phyloP scores from a whole-genome alignment of 345 rosid species.

The Sonneratia caseolaris region DNA sequence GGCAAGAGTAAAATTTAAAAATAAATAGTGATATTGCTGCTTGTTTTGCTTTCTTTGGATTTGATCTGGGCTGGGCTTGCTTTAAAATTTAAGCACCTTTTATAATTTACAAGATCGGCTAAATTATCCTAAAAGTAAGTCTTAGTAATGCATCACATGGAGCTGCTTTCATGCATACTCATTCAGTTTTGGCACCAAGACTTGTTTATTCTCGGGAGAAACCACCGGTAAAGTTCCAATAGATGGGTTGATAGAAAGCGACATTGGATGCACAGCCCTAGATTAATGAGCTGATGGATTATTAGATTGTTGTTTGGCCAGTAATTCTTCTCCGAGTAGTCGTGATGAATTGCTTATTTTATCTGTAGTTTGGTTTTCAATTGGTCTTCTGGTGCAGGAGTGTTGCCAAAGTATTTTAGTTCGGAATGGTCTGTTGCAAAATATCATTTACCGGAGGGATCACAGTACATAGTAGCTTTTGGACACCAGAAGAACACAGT shows the following conservation, averaged over 20 bases:
- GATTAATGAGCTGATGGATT: not conserved
- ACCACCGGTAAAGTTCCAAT: not conserved
- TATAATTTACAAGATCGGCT: not conserved
- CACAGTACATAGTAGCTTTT: constrained; percentile 74
- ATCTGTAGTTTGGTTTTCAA: not conserved
- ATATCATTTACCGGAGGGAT: constrained; percentile 79
- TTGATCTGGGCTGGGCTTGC: not conserved
- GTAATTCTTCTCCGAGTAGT: not conserved
- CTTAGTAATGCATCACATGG: not conserved
- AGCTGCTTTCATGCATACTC: not conserved
- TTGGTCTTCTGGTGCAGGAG: constrained; percentile 40
- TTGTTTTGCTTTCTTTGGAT: not conserved
- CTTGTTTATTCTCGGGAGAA: not conserved
- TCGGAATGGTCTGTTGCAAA: constrained; percentile 98
- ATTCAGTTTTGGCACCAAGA: not conserved
- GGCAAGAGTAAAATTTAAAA: not conserved
- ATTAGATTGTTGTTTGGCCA: not conserved
- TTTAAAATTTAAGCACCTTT: not conserved
- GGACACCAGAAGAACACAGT: constrained; percentile 87
- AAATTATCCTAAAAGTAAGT: not conserved
- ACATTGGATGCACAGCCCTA: not conserved
- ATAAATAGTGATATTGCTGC: not conserved
- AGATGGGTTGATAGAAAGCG: not conserved
- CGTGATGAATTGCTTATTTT: not conserved
- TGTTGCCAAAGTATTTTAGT: constrained; percentile 90